phyloP scores from a whole-genome alignment of 805 yeast genomes.

The Ogataea salicorniae region DNA sequence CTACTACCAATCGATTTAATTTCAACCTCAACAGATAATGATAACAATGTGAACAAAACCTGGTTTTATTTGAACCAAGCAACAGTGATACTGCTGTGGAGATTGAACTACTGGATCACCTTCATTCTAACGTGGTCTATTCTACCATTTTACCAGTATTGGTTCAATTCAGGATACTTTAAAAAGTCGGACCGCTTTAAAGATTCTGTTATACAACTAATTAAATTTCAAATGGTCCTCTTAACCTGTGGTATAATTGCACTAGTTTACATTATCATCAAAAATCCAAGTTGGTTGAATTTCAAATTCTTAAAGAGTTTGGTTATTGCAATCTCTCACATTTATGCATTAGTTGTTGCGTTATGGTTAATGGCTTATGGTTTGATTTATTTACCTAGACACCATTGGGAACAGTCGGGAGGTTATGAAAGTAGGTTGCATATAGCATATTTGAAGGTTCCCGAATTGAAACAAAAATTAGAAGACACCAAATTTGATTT shows the following conservation, averaged over 20 bases:
- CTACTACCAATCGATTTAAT: slow-evolving; percentile 72
- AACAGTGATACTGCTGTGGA: slow-evolving; percentile 59
- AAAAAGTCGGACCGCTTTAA: slow-evolving; percentile 40
- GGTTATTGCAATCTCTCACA: slow-evolving; percentile 71
- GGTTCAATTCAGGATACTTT: slow-evolving; percentile 64
- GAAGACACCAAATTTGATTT: slow-evolving; percentile 60
- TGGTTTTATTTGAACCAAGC: slow-evolving; percentile 40
- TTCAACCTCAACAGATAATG: slow-evolving; percentile 46
- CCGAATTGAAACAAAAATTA: slow-evolving; percentile 50
- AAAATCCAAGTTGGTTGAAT: slow-evolving; percentile 25
- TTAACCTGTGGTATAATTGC: slow-evolving; percentile 49
- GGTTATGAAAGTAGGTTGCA: slow-evolving; percentile 26
- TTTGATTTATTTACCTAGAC: slow-evolving; percentile 59
- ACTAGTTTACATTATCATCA: slow-evolving; percentile 51
- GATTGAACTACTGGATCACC: slow-evolving; percentile 73
- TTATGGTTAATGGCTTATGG: slow-evolving; percentile 87
- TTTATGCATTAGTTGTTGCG: slow-evolving; percentile 68
- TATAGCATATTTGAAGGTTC: slow-evolving; percentile 46
- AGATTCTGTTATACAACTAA: slow-evolving; percentile 53
- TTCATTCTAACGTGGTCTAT: slow-evolving; percentile 75
- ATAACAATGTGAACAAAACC: slow-evolving; percentile 20
- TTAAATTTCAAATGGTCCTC: slow-evolving; percentile 57
- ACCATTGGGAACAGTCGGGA: slow-evolving; percentile 19
- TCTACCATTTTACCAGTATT: slow-evolving; percentile 69
- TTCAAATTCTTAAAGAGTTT: slow-evolving; percentile 55